Evolutionary conservation across 2,329 filamentous ascomycete genomes (phyloP), one percentile per base, ranked within the genome.

Genomic region (Atkinsonella hypoxylon): DNA sequence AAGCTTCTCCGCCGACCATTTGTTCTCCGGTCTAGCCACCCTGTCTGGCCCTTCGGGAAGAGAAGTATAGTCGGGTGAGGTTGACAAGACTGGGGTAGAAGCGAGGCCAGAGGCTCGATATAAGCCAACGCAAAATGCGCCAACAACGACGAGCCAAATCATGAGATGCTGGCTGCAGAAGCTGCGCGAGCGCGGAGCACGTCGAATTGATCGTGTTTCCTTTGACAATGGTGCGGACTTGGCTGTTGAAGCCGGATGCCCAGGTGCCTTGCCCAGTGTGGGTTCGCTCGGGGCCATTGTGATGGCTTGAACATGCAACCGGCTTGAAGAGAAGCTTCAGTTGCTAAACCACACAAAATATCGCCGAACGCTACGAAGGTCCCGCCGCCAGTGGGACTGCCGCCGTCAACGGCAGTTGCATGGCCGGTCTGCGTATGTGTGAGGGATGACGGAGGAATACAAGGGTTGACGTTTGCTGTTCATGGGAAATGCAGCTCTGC

Each of bases 21-120:
- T 46, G 18, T 58, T 56, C 9, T 40, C 41, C 20, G 44, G 46
- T 15, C 40, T 49, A 34, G 45, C 43, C 15, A 48, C 38, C 12
- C 49, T 48, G 38, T 52, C 34, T 20, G 41, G 39, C 17, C 49
- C 41, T 20, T 45, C 38, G 31, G 44, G 50, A 26, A 50, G 50
- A 5, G 47, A 48, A n/a, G 49, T 26, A 18, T 54, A 51, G 9
- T 44, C 46, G 12, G 52, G 10, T 9, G 52, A 48, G 2, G 54
- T 54, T n/a, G 55, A 57, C 17, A 57, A 43, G 11, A 56, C 48
- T 9, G 54, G 52, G 7, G 38, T 48, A 20, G 45, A 51, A 44
- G 54, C 47, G 50, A 57, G 48, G 49, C 51, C 55, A 12, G 56
- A 52, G 18, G 52, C 47, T 30, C 52, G 56, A 31, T 54, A 53